These are phyloP conservation scores for Candida sithepensis DNA, from an alignment of 805 yeast species.

Conservation along the genomic window DNA sequence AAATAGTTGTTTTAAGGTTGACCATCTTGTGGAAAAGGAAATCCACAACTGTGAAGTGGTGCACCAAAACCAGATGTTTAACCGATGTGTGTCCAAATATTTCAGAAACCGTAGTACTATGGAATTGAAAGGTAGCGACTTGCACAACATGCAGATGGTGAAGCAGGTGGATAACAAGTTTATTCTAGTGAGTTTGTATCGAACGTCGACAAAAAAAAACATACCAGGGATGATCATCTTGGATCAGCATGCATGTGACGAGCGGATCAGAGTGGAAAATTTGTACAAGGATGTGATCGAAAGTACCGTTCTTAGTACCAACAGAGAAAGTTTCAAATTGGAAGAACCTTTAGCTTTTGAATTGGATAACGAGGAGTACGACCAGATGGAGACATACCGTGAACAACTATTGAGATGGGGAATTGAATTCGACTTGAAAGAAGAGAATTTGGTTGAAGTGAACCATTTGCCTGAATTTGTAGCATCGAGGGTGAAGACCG, in stretches of 20 bases:
- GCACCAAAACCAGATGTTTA: neutral
- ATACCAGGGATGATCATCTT: slow-evolving; percentile 36
- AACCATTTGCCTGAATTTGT: slow-evolving; percentile 46
- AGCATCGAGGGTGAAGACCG: slow-evolving; percentile 18
- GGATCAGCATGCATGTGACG: slow-evolving; percentile 89
- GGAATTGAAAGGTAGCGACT: slow-evolving; percentile 18
- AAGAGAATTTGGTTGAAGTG: slow-evolving; percentile 19
- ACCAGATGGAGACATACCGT: slow-evolving; percentile 28
- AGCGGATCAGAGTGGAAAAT: slow-evolving; percentile 60
- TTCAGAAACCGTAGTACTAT: slow-evolving; percentile 10
- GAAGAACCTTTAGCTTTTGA: slow-evolving; percentile 14
- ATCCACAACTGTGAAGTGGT: slow-evolving; percentile 1
- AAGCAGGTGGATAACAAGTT: slow-evolving; percentile 65
- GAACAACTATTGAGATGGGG: slow-evolving; percentile 43
- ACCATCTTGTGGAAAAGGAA: neutral
- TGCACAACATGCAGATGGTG: slow-evolving; percentile 33
- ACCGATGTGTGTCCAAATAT: slow-evolving; percentile 10
- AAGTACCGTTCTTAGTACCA: slow-evolving; percentile 11
- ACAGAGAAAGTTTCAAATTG: slow-evolving; percentile 2
- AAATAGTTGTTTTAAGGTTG: neutral
- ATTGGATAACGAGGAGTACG: slow-evolving; percentile 30
- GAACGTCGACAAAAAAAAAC: neutral
- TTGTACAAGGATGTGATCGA: slow-evolving; percentile 37
- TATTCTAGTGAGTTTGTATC: slow-evolving; percentile 40
- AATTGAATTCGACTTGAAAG: slow-evolving; percentile 17